phyloP scores from a whole-genome alignment of 805 yeast species.

The Ogataea parapolymorpha region DNA sequence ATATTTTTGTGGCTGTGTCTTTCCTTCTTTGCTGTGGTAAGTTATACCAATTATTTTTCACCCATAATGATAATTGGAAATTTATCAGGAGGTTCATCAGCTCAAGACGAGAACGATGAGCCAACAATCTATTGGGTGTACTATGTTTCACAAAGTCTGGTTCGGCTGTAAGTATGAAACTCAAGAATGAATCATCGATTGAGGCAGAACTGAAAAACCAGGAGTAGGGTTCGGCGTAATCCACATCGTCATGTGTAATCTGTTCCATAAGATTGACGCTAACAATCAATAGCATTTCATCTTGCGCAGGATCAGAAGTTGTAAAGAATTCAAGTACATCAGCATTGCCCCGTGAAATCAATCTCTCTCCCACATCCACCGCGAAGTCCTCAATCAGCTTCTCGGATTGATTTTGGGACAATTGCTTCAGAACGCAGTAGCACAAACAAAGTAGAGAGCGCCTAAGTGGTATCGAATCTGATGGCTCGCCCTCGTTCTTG shows the following conservation, averaged over 20 bases:
- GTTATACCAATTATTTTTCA: slow-evolving; percentile 12
- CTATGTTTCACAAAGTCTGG: slow-evolving; percentile 5
- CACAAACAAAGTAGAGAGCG: slow-evolving; percentile 11
- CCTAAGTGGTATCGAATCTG: slow-evolving; percentile 18
- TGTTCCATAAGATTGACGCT: slow-evolving; percentile 12
- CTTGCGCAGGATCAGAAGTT: background rate
- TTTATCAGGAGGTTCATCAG: slow-evolving; percentile 12
- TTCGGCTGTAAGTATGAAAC: slow-evolving; percentile 8
- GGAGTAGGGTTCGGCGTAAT: slow-evolving; percentile 4
- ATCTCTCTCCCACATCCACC: slow-evolving; percentile 6
- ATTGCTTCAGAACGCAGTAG: slow-evolving; percentile 2
- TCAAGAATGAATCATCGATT: slow-evolving; percentile 8
- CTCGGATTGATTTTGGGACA: background rate
- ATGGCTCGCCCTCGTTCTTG: background rate
- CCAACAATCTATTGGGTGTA: background rate
- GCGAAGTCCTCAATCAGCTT: slow-evolving; percentile 6
- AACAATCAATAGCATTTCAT: slow-evolving; percentile 9
- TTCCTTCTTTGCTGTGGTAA: background rate
- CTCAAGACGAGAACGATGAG: background rate
- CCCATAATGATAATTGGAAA: slow-evolving; percentile 17
- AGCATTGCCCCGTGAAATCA: background rate
- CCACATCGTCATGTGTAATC: slow-evolving; percentile 10
- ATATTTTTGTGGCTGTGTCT: slow-evolving; percentile 1
- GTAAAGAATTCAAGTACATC: slow-evolving; percentile 18
- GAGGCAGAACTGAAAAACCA: slow-evolving; percentile 13